Percentiles rank a stretch among this genome's conserved stretches.
phyloP scores from a whole-genome alignment of 495 filamentous ascomycete species.

The Darksidea phi region DNA sequence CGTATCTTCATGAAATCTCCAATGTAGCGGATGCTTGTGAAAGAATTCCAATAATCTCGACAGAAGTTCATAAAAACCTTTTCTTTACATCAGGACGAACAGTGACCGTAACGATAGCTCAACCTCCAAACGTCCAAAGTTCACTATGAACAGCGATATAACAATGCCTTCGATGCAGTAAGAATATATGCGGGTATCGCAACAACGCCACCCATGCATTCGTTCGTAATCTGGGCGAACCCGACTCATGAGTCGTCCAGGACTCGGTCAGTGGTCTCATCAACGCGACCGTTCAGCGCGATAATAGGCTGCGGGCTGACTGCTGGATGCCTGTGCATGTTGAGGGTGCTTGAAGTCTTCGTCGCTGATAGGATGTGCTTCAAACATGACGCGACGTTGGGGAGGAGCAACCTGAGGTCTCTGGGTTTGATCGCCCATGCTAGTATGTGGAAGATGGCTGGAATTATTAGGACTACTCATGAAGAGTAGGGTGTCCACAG shows the following conservation, averaged over 20 bases:
- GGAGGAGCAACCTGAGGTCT: conserved; percentile 25
- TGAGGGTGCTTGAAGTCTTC: not conserved
- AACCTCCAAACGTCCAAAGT: not conserved
- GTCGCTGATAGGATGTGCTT: conserved; percentile 11
- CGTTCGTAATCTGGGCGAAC: conserved; percentile 2
- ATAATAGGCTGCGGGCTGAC: conserved; percentile 2
- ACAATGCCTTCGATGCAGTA: not conserved
- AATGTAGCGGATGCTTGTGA: not conserved
- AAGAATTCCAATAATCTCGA: not conserved
- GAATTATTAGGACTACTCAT: conserved; percentile 85
- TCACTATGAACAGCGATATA: not conserved
- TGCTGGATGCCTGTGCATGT: not conserved
- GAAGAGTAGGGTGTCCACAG: conserved; percentile 81
- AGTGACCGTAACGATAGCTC: no score
- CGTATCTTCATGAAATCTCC: not conserved
- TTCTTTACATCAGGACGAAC: conserved; percentile 1
- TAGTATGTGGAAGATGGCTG: conserved; percentile 34
- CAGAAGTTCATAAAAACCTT: no score
- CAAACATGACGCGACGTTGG: conserved; percentile 35
- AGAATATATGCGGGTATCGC: conserved; percentile 28
- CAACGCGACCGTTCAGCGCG: not conserved
- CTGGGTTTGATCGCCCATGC: conserved; percentile 27
- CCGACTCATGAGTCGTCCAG: not conserved
- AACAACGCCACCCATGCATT: conserved; percentile 31
- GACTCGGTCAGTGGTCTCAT: not conserved